A percentile compares a stretch with the other conserved stretches of the same genome.
Evolutionary conservation across 164 flowering plant species (phyloP).

Genomic region (Nelumbo lutea): DNA sequence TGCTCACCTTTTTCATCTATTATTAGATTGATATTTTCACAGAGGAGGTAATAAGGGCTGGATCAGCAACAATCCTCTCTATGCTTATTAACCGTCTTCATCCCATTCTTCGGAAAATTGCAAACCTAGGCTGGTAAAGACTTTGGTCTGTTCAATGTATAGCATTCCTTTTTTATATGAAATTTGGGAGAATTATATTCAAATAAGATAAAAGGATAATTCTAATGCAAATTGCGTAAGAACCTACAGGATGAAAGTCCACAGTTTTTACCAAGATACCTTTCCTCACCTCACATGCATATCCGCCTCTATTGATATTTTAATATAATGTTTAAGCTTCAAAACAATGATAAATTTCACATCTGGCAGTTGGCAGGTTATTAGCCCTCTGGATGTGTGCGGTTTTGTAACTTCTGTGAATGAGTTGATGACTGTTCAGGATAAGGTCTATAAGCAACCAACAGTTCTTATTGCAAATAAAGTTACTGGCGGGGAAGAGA

Average conservation of each 20-base stretch:
- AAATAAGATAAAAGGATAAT: too few relatives aligned
- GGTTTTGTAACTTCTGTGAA: constrained; percentile 24
- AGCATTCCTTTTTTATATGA: too few relatives aligned
- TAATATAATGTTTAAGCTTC: background rate
- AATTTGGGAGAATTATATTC: too few relatives aligned
- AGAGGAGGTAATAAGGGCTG: constrained; percentile 25
- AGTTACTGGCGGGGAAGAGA: constrained; percentile 31
- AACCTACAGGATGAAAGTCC: too few relatives aligned
- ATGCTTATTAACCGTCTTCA: constrained; percentile 23
- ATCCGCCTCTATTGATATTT: background rate
- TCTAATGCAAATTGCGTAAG: too few relatives aligned
- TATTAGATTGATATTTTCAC: constrained; percentile 29
- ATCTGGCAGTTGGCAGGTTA: constrained; percentile 29
- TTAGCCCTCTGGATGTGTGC: constrained; percentile 28
- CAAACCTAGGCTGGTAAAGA: constrained; percentile 27
- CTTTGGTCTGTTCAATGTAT: background rate
- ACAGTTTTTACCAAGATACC: background rate
- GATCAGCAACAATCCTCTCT: constrained; percentile 27
- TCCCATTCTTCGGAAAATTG: constrained; percentile 25
- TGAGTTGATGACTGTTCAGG: constrained; percentile 23
- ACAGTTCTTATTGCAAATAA: constrained; percentile 27
- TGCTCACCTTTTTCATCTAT: background rate
- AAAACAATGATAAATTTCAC: background rate
- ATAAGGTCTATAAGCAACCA: constrained; percentile 19
- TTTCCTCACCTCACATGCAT: background rate